Conservation (phyloP, 2,329 filamentous ascomycete genomes). For the Mariannaea elegans region DNA sequence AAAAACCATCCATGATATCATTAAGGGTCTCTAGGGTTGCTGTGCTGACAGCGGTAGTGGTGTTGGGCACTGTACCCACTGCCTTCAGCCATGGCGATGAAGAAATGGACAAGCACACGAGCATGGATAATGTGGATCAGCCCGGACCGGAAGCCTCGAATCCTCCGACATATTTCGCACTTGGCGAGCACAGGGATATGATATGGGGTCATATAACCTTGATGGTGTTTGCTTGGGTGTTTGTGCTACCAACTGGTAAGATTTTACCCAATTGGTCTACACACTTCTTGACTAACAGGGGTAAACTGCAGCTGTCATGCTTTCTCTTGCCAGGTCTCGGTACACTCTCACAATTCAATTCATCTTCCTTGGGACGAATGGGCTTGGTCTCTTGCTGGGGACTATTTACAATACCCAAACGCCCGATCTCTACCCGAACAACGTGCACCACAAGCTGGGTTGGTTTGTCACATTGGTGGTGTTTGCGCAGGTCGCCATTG, state of each 20-base stretch:
- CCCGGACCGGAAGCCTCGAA: neutral
- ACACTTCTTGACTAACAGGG: too few relatives aligned
- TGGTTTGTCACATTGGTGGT: neutral
- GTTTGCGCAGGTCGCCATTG: neutral
- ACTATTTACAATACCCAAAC: neutral
- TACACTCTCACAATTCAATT: neutral
- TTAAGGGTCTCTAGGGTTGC: neutral
- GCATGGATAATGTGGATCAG: neutral
- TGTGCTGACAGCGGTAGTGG: neutral
- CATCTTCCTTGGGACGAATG: neutral
- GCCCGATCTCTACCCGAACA: conserved; percentile 1
- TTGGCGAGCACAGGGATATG: neutral
- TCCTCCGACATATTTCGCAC: neutral
- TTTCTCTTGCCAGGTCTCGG: neutral
- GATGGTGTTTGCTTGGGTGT: neutral
- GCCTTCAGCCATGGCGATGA: neutral
- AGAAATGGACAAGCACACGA: neutral
- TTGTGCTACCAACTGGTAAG: neutral
- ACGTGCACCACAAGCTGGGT: conserved; percentile 3
- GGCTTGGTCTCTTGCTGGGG: neutral
- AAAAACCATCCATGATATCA: too few relatives aligned
- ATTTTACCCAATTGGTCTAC: too few relatives aligned
- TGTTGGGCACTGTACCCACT: neutral
- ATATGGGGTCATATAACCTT: neutral
- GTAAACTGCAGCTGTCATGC: neutral